Conservation (phyloP, 1,284 basidiomycete species). For the Rhizoctonia solani region DNA sequence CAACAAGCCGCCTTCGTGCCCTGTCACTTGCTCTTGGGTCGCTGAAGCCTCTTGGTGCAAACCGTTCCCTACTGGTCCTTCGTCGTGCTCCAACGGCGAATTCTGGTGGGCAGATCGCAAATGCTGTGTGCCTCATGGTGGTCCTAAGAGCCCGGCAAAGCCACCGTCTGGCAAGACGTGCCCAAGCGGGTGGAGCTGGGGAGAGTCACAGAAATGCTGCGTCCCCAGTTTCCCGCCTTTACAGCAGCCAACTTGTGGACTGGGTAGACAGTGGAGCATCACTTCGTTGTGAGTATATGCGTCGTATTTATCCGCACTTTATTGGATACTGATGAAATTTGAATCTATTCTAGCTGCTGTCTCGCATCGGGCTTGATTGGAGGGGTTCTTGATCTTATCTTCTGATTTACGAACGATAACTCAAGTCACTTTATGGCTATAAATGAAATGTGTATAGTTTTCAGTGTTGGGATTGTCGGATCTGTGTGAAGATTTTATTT, state of each 20-base stretch:
- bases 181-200: slow-evolving; percentile 12
- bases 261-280: slow-evolving; percentile 25
- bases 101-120: slow-evolving; percentile 32
- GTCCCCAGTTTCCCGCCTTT: slow-evolving; percentile 9
- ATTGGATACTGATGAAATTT: not conserved
- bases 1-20: slow-evolving; percentile 17
- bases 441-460: too few species aligned
- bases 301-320: too few species aligned
- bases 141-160: slow-evolving; percentile 18
- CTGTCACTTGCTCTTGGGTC: slow-evolving; percentile 20
- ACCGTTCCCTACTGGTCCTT: slow-evolving; percentile 23
- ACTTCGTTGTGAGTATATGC: slow-evolving; percentile 27
- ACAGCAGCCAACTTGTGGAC: slow-evolving; percentile 9
- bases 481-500: too few species aligned
- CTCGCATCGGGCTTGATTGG: slow-evolving; percentile 20
- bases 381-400: slow-evolving; percentile 11
- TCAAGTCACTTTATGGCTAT: too few species aligned
- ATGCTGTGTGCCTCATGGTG: slow-evolving; percentile 7
- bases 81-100: slow-evolving; percentile 16
- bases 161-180: slow-evolving; percentile 22
- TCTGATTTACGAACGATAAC: not conserved
- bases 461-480: too few species aligned
- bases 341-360: slow-evolving; percentile 11
- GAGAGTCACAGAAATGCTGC: slow-evolving; percentile 17
- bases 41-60: slow-evolving; percentile 21